phyloP scores from a whole-genome alignment of 2,329 filamentous ascomycete genomes.

The Paecilomyces sp. region DNA sequence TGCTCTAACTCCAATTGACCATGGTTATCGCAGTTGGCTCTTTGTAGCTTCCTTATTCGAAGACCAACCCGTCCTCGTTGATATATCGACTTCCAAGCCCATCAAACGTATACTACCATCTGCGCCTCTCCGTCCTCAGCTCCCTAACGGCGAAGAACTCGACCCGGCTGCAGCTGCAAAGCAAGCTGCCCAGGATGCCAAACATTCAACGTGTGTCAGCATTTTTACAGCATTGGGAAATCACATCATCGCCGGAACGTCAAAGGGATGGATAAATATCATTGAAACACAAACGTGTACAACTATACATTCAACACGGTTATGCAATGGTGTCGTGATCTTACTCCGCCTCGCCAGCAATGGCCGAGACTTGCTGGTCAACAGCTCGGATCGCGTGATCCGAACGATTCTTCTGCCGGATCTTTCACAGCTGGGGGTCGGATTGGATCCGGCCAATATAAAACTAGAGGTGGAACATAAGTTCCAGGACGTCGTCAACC shows the following conservation, averaged over 20 bases:
- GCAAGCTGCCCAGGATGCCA: slow-evolving; percentile 82
- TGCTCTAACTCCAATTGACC: neutral
- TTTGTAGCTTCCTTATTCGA: slow-evolving; percentile 93
- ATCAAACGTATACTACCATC: slow-evolving; percentile 74
- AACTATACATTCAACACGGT: slow-evolving; percentile 82
- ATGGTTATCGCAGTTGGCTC: slow-evolving; percentile 52
- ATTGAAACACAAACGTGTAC: slow-evolving; percentile 75
- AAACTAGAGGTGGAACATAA: slow-evolving; percentile 92
- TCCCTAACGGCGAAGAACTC: slow-evolving; percentile 59
- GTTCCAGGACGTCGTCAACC: slow-evolving; percentile 95
- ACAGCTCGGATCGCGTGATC: slow-evolving; percentile 91
- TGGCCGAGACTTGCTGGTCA: slow-evolving; percentile 81
- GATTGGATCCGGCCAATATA: slow-evolving; percentile 76
- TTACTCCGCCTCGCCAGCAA: slow-evolving; percentile 77
- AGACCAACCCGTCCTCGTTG: slow-evolving; percentile 82
- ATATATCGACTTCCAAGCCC: slow-evolving; percentile 62
- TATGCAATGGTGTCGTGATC: slow-evolving; percentile 81
- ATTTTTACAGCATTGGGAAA: slow-evolving; percentile 80
- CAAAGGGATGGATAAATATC: slow-evolving; percentile 92
- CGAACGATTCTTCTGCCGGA: slow-evolving; percentile 87
- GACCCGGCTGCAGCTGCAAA: slow-evolving; percentile 60
- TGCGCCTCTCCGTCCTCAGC: slow-evolving; percentile 65
- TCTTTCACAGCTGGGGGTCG: slow-evolving; percentile 42
- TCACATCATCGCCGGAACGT: slow-evolving; percentile 87
- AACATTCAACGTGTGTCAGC: slow-evolving; percentile 88